phyloP scores from a whole-genome alignment of 2,329 filamentous ascomycete species.

The Penicillium crustosum region DNA sequence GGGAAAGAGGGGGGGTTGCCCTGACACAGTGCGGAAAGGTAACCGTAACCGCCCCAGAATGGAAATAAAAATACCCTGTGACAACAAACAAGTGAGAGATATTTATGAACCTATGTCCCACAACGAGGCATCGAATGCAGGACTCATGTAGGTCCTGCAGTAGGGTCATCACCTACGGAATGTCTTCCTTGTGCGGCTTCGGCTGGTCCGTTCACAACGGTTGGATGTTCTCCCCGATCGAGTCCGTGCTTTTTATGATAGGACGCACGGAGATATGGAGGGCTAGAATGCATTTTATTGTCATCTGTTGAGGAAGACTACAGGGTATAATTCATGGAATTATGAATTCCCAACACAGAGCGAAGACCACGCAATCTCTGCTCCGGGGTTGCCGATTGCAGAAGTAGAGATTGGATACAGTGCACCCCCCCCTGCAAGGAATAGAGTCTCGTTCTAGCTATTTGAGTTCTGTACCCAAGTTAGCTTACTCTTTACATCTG shows the following conservation, averaged over 20 bases:
- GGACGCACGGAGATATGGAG: not conserved
- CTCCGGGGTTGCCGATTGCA: constrained; percentile 4
- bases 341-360: not conserved
- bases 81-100: constrained; percentile 1
- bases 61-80: not conserved
- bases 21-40: constrained; percentile 3
- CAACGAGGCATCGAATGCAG: not conserved
- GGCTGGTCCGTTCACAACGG: constrained; percentile 2
- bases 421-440: not conserved
- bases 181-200: not conserved
- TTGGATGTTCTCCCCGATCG: not conserved
- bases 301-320: not conserved
- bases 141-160: not conserved
- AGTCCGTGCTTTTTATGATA: constrained; percentile 4
- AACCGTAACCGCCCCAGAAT: not conserved
- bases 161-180: not conserved
- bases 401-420: constrained; percentile 12
- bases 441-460: not conserved
- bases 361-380: constrained; percentile 16
- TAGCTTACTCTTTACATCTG: not conserved
- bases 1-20: constrained; percentile 13
- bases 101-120: not conserved
- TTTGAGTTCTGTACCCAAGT: not conserved
- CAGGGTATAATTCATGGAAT: not conserved
- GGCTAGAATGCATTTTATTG: not conserved